These are phyloP conservation scores for Pistacia atlantica DNA, from an alignment of 345 rosid species.

Conservation along the genomic window DNA sequence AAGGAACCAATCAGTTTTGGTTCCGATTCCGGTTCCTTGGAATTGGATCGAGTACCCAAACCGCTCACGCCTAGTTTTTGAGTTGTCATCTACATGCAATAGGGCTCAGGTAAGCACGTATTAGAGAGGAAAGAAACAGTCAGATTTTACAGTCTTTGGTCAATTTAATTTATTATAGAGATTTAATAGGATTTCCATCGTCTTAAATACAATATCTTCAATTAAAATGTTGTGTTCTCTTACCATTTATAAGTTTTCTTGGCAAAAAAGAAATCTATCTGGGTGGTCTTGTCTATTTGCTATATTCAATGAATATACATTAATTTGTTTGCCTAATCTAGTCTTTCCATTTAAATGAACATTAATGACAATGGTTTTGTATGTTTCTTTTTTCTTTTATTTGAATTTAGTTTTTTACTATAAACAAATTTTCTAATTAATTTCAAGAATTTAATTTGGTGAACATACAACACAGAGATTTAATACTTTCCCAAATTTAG, in stretches of 20 bases:
- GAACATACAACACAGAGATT: too few species aligned
- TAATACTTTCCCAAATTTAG: too few species aligned
- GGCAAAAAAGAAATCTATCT: too few species aligned
- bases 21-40: too few species aligned
- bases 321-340: neutral
- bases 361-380: neutral
- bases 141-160: neutral
- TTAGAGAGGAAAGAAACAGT: neutral
- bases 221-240: neutral
- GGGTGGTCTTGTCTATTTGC: neutral
- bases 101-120: constrained; percentile 5
- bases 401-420: too few species aligned
- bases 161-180: constrained; percentile 1
- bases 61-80: neutral
- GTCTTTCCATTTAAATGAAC: neutral
- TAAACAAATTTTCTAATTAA: too few species aligned
- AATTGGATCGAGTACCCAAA: too few species aligned
- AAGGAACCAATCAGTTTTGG: too few species aligned
- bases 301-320: neutral
- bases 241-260: neutral
- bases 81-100: neutral
- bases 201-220: neutral
- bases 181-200: neutral
- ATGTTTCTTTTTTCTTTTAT: neutral
- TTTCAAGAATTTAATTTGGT: too few species aligned